Evolutionary conservation across 2,329 filamentous ascomycete species (phyloP).

Genomic region (Aureobasidium mangrovei): DNA sequence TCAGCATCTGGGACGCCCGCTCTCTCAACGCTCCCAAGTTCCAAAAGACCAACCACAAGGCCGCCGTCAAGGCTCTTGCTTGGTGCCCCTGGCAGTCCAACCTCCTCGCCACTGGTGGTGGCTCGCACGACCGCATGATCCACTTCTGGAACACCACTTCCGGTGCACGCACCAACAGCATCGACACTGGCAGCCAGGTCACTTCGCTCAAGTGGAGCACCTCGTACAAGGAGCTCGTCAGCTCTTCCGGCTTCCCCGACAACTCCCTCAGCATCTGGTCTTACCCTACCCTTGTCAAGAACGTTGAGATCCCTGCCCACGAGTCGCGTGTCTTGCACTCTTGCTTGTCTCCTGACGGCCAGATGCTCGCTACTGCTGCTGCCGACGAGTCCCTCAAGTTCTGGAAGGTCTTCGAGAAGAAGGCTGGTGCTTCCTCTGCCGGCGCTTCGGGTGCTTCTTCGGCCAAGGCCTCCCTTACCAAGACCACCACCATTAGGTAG

Average conservation of each 20-base stretch:
- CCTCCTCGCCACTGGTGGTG: constrained; percentile 89
- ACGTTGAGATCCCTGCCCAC: constrained; percentile 94
- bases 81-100: constrained; percentile 99
- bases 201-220: constrained; percentile 95
- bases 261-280: constrained; percentile 99
- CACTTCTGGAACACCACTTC: constrained; percentile 99
- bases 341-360: constrained; percentile 91
- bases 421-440: constrained; percentile 64
- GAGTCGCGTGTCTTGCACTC: constrained; percentile 95
- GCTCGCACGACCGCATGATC: constrained; percentile 94
- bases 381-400: constrained; percentile 98
- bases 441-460: constrained; percentile 58
- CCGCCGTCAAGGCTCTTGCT: constrained; percentile 92
- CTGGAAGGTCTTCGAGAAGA: constrained; percentile 99
- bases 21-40: constrained; percentile 92
- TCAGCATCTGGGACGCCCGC: constrained; percentile 97
- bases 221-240: constrained; percentile 95
- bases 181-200: constrained; percentile 95
- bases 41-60: constrained; percentile 99
- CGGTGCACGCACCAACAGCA: constrained; percentile 95
- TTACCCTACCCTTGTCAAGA: constrained; percentile 94
- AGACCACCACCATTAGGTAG: constrained; percentile 68
- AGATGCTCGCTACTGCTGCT: constrained; percentile 93
- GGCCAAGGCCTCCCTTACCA: constrained; percentile 73
- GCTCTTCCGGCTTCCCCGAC: constrained; percentile 96